Conservation (phyloP, 306 rosid genomes). For the Spatholobus suberectus region DNA sequence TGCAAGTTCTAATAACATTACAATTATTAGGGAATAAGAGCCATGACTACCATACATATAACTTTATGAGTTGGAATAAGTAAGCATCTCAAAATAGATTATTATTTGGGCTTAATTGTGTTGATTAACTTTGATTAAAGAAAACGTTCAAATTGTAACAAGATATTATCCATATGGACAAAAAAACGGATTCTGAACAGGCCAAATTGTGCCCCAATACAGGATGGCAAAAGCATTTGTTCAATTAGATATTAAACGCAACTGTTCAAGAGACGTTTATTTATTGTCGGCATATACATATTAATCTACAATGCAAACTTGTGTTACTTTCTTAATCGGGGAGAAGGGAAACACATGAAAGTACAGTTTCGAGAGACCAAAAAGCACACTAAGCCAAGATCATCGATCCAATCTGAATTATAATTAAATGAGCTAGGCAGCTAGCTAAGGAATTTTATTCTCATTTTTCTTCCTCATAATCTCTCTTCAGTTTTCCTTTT, state of each 20-base stretch:
- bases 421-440: neutral
- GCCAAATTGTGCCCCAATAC: constrained; percentile 11
- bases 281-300: neutral
- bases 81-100: constrained; percentile 3
- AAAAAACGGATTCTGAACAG: neutral
- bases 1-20: constrained; percentile 10
- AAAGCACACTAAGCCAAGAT: neutral
- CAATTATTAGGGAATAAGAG: constrained; percentile 22
- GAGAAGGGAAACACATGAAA: neutral
- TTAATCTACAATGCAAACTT: constrained; percentile 1
- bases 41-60: neutral
- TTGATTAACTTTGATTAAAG: neutral
- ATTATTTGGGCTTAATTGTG: neutral
- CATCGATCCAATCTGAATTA: constrained; percentile 2
- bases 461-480: neutral
- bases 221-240: neutral
- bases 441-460: neutral
- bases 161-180: neutral
- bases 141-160: neutral
- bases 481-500: neutral
- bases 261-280: neutral
- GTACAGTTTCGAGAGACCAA: constrained; percentile 1
- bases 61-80: neutral
- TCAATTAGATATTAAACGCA: neutral
- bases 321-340: neutral